phyloP scores from a whole-genome alignment of 805 yeast species.

The Candida yuanshanica region DNA sequence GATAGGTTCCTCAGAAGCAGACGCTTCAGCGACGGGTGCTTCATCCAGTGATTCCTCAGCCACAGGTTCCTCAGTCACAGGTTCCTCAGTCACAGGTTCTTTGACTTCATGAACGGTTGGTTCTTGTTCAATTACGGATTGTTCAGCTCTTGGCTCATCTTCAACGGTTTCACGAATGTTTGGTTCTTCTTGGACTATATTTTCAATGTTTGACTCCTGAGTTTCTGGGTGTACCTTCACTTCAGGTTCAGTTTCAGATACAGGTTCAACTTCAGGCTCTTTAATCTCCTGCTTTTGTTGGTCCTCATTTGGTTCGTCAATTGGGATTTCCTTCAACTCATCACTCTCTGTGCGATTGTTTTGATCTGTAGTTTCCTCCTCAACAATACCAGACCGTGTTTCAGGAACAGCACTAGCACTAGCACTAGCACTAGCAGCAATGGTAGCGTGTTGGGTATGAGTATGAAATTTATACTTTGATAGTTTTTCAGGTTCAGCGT shows the following conservation, averaged over 20 bases:
- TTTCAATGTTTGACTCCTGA: not conserved
- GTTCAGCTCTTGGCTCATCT: not conserved
- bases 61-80: not conserved
- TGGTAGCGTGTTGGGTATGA: conserved; percentile 12
- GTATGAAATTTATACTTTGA: conserved; percentile 34
- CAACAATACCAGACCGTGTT: no score
- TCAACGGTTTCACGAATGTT: not conserved
- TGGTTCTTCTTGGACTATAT: not conserved
- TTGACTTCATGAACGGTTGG: conserved; percentile 6
- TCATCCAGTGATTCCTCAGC: not conserved
- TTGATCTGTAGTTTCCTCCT: conserved; percentile 7
- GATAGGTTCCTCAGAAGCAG: conserved; percentile 1
- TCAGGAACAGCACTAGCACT: conserved; percentile 1
- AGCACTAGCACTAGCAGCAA: conserved; percentile 5
- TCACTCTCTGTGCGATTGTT: no score
- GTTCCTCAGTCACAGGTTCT: not conserved
- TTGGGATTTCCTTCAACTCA: conserved; percentile 8
- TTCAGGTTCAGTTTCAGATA: not conserved
- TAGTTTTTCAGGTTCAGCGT: conserved; percentile 41
- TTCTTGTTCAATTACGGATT: conserved; percentile 5
- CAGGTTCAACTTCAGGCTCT: not conserved
- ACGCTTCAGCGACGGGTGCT: not conserved
- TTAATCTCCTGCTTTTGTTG: not conserved
- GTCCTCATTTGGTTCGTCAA: conserved; percentile 3
- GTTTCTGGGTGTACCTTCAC: not conserved